Percentiles rank a stretch among this genome's conserved stretches.
phyloP scores from a whole-genome alignment of 2,329 filamentous ascomycete genomes.

The Aspergillus jensenii region DNA sequence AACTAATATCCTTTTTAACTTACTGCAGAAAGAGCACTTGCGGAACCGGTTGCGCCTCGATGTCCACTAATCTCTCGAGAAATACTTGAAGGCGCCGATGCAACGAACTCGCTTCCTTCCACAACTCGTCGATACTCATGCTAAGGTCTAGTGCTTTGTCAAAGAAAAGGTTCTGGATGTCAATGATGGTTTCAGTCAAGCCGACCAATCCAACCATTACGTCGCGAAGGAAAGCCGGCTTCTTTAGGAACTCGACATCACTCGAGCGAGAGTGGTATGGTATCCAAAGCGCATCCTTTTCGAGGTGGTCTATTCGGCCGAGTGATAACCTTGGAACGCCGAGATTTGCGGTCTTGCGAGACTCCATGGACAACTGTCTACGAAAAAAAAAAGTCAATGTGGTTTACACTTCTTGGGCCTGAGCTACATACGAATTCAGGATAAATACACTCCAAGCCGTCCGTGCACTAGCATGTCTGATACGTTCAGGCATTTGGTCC shows the following conservation, averaged over 20 bases:
- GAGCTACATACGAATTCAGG: slow-evolving; percentile 26
- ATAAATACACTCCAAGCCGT: slow-evolving; percentile 34
- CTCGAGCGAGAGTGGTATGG: slow-evolving; percentile 37
- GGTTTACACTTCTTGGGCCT: background rate
- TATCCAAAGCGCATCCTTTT: slow-evolving; percentile 26
- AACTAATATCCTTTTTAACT: slow-evolving; percentile 7
- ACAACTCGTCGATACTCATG: slow-evolving; percentile 16
- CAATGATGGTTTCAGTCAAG: slow-evolving; percentile 23
- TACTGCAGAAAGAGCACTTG: slow-evolving; percentile 32
- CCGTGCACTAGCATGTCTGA: slow-evolving; percentile 22
- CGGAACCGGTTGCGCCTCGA: slow-evolving; percentile 22
- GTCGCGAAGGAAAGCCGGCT: slow-evolving; percentile 28
- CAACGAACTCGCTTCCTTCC: slow-evolving; percentile 17
- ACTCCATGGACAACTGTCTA: slow-evolving; percentile 32
- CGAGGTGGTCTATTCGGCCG: slow-evolving; percentile 10
- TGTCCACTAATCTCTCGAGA: slow-evolving; percentile 14
- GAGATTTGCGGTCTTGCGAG: slow-evolving; percentile 21
- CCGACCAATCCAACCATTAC: slow-evolving; percentile 22
- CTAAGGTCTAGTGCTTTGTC: slow-evolving; percentile 17
- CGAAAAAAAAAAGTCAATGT: slow-evolving; percentile 8
- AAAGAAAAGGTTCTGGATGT: slow-evolving; percentile 27
- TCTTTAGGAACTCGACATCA: slow-evolving; percentile 23
- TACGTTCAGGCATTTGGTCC: slow-evolving; percentile 15
- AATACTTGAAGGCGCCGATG: slow-evolving; percentile 25
- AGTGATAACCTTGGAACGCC: slow-evolving; percentile 18